A percentile compares a stretch with the other conserved stretches of the same genome.
These are phyloP conservation scores for Malassezia yamatoensis DNA, from an alignment of 1,284 basidiomycete species.

Conservation along the genomic window DNA sequence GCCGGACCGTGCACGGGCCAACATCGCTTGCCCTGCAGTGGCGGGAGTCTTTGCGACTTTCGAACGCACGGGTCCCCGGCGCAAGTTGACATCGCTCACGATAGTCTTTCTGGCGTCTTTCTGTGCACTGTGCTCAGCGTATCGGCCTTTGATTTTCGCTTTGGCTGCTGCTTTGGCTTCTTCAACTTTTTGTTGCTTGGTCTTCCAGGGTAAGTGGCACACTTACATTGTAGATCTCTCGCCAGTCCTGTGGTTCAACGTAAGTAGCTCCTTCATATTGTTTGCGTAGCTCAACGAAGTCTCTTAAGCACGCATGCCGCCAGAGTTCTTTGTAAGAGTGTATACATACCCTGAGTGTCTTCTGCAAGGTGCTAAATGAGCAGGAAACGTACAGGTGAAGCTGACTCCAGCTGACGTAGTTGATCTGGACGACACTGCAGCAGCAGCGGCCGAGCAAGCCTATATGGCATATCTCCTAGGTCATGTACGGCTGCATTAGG, in stretches of 20 bases:
- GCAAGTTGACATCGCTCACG: conserved; percentile 19
- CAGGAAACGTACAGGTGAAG: conserved; percentile 23
- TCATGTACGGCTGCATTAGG: conserved; percentile 24
- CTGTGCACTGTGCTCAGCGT: conserved; percentile 30
- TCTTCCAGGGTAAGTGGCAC: not conserved
- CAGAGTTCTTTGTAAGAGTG: conserved; percentile 22
- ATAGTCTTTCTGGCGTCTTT: conserved; percentile 33
- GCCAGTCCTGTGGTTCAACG: conserved; percentile 25
- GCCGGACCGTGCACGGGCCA: conserved; percentile 10
- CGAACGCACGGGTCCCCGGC: not conserved
- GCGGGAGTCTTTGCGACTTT: not conserved
- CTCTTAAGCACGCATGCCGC: conserved; percentile 34
- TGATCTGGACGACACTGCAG: conserved; percentile 37
- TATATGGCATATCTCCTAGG: conserved; percentile 38
- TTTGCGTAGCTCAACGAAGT: conserved; percentile 34
- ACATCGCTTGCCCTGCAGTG: conserved; percentile 12
- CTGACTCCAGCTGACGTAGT: conserved; percentile 29
- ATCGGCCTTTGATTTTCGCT: conserved; percentile 31
- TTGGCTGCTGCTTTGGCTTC: conserved; percentile 26
- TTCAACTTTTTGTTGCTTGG: conserved; percentile 26
- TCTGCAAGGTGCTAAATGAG: conserved; percentile 21
- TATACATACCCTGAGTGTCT: conserved; percentile 17
- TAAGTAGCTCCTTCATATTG: conserved; percentile 15
- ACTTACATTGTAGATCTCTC: conserved; percentile 22
- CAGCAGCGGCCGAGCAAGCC: conserved; percentile 31